phyloP scores from a whole-genome alignment of 345 rosid species.

The Laguncularia racemosa region DNA sequence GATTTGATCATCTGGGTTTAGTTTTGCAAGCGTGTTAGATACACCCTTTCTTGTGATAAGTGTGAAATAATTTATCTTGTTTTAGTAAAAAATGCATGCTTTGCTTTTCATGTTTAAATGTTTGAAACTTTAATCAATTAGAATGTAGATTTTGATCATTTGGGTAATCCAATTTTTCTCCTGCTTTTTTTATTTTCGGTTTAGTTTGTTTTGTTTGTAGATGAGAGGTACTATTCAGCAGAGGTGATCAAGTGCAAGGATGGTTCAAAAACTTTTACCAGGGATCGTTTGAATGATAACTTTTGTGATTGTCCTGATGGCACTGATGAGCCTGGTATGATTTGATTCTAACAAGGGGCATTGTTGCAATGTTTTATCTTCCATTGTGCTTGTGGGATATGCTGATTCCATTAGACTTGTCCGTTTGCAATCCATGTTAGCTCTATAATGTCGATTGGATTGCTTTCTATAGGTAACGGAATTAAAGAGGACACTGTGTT shows the following conservation, averaged over 20 bases:
- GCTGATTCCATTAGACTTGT: not conserved
- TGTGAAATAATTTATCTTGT: not conserved
- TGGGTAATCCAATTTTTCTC: no score
- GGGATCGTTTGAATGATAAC: constrained; percentile 81
- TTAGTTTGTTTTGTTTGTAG: constrained; percentile 21
- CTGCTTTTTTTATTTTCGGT: not conserved
- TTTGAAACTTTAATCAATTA: not conserved
- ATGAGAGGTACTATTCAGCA: constrained; percentile 55
- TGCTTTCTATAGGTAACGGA: not conserved
- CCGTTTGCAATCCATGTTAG: no score
- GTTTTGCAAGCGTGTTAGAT: no score
- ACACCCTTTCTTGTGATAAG: no score
- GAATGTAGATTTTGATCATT: no score
- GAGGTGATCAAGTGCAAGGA: constrained; percentile 80
- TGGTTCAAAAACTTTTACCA: constrained; percentile 61
- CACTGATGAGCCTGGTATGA: constrained; percentile 87
- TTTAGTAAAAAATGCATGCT: not conserved
- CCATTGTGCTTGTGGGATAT: not conserved
- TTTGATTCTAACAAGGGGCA: not conserved
- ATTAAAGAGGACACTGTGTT: not conserved
- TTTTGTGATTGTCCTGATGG: constrained; percentile 95
- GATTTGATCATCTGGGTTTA: no score
- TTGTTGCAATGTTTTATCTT: not conserved
- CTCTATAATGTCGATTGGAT: not conserved
- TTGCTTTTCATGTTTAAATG: not conserved